Evolutionary conservation across 208 protist genomes (phyloP), one percentile per base, ranked within the genome.

Genomic region (Herpetomonas tarakana): DNA sequence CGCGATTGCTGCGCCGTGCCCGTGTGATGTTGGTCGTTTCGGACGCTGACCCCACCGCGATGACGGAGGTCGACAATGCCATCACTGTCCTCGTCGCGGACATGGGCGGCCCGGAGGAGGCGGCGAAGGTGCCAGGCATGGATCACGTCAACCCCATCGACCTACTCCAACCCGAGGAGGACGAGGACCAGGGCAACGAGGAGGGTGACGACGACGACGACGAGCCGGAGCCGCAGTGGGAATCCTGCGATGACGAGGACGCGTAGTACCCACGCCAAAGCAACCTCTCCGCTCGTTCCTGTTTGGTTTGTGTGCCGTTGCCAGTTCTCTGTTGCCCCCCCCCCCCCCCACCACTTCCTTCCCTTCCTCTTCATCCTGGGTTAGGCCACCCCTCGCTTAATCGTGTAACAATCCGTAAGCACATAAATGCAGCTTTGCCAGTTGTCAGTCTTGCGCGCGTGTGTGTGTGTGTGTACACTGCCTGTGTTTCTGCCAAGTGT

Each of bases 111-210:
- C 71, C 86, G 7, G 82, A 85, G 60, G 83, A 62, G 41, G 86
- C 78, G 28, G 67, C 78, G 54, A 65, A 83, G 69, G 75, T 96
- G 12, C 41, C 69, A 3, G 77, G 93, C 64, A 56, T 96, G 22
- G 90, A 96, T 55, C 78, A 90, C 54, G 78, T 77, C 2, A 90
- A 93, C 58, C 90, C 90, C 3, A 74, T 96, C 26, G 84, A 88
- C 62, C 74, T 96, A 45, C 71, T 96, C 14, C 63, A 78, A 58
- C 72, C 72, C 7, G 86, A 96, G 71, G 74, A 80, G 1, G 70
- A 77, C 3, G 66, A 59, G 14, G 64, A 22, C 4, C 67, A 22
- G 1, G 67, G 46, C 3, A 29, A 50, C 41, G 65, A 68, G 29
- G 85, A 73, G 39, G 63, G 53, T 3, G 83, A 61, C 30, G 71